Conservation (phyloP, 1,284 basidiomycete species). For the Ganoderma lucidum region DNA sequence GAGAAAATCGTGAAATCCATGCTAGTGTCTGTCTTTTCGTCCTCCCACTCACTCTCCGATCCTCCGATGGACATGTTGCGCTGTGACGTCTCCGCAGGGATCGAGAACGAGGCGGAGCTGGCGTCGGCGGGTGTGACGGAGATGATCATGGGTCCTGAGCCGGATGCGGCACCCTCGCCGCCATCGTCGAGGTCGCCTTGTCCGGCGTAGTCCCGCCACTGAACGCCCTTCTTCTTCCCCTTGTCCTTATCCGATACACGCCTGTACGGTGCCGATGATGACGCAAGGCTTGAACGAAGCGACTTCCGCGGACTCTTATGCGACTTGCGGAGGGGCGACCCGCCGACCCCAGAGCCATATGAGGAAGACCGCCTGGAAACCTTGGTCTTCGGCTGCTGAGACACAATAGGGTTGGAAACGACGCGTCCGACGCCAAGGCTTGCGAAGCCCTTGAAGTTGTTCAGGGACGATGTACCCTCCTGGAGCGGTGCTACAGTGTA, state of each 20-base stretch:
- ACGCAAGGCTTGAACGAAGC: conserved; percentile 65
- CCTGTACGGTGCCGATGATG: conserved; percentile 60
- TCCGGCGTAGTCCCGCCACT: conserved; percentile 91
- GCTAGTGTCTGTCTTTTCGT: conserved; percentile 83
- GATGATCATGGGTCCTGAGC: conserved; percentile 30
- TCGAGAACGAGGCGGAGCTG: conserved; percentile 34
- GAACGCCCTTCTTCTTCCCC: conserved; percentile 79
- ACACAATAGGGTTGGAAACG: conserved; percentile 53
- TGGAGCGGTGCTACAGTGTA: conserved; percentile 47
- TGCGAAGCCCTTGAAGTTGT: conserved; percentile 47
- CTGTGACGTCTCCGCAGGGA: conserved; percentile 31
- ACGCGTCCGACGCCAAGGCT: conserved; percentile 45
- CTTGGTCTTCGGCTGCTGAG: conserved; percentile 48
- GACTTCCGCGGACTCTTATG: conserved; percentile 75
- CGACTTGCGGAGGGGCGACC: conserved; percentile 44
- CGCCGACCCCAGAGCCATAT: conserved; percentile 49
- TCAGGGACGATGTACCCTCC: conserved; percentile 30
- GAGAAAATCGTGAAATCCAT: conserved; percentile 57
- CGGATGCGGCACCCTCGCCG: conserved; percentile 43
- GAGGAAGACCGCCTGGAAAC: conserved; percentile 59
- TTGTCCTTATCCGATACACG: conserved; percentile 68
- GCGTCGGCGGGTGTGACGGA: conserved; percentile 45
- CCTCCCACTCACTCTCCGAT: conserved; percentile 89
- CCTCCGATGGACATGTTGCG: conserved; percentile 55
- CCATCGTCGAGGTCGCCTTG: conserved; percentile 84